These are phyloP conservation scores for Cadophora malorum DNA, from an alignment of 2,329 filamentous ascomycete genomes.

Conservation along the genomic window DNA sequence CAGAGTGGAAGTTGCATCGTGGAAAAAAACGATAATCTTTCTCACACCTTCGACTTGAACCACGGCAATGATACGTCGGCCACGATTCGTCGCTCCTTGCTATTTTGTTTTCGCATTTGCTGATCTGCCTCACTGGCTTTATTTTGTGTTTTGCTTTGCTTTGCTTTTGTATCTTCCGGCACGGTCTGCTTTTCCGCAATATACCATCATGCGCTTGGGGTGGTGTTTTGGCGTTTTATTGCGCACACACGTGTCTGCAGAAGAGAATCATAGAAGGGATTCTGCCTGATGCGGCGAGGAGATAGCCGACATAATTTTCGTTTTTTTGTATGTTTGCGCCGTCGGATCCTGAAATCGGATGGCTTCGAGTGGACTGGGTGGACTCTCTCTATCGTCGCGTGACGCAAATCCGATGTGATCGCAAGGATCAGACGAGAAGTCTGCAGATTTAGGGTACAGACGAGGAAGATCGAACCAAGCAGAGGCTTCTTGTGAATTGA, in stretches of 20 bases:
- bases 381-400: not conserved
- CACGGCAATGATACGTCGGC: not conserved
- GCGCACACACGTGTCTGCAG: not conserved
- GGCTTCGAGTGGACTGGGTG: not conserved
- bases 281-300: not conserved
- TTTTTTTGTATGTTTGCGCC: not conserved
- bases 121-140: not conserved
- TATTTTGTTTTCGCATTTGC: not conserved
- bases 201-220: slow-evolving; percentile 24
- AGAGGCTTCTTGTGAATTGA: not conserved
- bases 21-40: slow-evolving; percentile 47
- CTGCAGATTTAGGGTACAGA: not conserved
- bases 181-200: slow-evolving; percentile 23
- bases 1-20: slow-evolving; percentile 78
- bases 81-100: not conserved
- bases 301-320: not conserved
- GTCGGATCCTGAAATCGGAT: not conserved
- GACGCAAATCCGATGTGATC: not conserved
- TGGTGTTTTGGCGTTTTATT: slow-evolving; percentile 10
- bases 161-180: not conserved
- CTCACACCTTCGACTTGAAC: not conserved
- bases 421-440: not conserved
- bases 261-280: not conserved
- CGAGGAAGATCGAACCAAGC: not conserved
- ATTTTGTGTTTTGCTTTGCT: not conserved